Percentiles rank a stretch among this genome's conserved stretches.
Conservation (phyloP, 805 yeast genomes). For the Lachancea kluyveri region DNA sequence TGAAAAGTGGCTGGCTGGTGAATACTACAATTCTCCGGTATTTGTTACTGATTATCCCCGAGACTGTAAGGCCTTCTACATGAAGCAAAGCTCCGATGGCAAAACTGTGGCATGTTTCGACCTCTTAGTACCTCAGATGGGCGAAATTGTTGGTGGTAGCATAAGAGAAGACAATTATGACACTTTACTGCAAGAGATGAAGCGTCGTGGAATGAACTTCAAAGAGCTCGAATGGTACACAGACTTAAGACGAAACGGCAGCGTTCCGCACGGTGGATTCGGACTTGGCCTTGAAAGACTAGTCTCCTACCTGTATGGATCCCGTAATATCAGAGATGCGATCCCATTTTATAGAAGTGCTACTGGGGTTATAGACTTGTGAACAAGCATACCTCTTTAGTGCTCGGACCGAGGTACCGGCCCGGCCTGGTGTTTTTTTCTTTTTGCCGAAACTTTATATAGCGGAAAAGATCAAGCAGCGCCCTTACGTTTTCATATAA, state of each 20-base stretch:
- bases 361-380: constrained; percentile 33
- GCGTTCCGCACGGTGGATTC: constrained; percentile 93
- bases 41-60: constrained; percentile 87
- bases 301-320: constrained; percentile 61
- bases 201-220: constrained; percentile 46
- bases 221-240: constrained; percentile 73
- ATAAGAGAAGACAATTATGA: constrained; percentile 69
- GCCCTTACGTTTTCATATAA: too few relatives aligned
- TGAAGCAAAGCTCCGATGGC: constrained; percentile 50
- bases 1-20: constrained; percentile 84
- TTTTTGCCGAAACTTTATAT: too few relatives aligned
- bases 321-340: constrained; percentile 79
- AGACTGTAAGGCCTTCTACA: constrained; percentile 81
- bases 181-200: constrained; percentile 43
- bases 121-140: constrained; percentile 81
- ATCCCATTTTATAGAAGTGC: constrained; percentile 82
- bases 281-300: constrained; percentile 93
- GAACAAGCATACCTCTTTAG: too few relatives aligned
- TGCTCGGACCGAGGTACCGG: too few relatives aligned
- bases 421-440: too few relatives aligned
- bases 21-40: constrained; percentile 62
- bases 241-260: constrained; percentile 65
- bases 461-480: too few relatives aligned
- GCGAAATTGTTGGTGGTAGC: constrained; percentile 94
- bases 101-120: constrained; percentile 87